Evolutionary conservation across 1,284 basidiomycete genomes (phyloP), one percentile per base, ranked within the genome.

Genomic region (Apiotrichum domesticum): DNA sequence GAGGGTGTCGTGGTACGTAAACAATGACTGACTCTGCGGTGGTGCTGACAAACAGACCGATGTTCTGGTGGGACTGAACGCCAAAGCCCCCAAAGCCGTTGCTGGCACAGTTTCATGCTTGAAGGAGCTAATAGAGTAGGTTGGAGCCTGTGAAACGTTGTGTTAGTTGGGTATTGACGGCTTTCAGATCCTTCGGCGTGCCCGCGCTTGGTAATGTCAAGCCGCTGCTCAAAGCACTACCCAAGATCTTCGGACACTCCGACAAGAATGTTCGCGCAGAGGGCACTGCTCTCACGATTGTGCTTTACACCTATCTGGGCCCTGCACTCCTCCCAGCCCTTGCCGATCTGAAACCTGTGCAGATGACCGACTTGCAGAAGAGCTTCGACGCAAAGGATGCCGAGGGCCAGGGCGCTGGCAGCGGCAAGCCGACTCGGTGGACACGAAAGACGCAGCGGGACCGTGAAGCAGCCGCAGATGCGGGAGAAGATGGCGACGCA

Each of bases 241-340:
- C 93, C 14, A 96, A 93, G 78, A 90, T 98, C 58, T 99, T 98
- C 65, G 86, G 84, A 3, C 96, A 99, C 70, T 86, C 86, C 11
- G 96, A 99, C 78, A 98, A 98, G 79, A 88, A 85, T 39, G 96
- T 99, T 49, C 88, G 96, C 59, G 85, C 91, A 1, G 96, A 99
- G 66, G 95, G 93, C 40, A 85, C 85, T 0, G 79, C 80, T 42
- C 85, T 99, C 15, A 82, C 85, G 0, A 84, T 88, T 64, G 80
- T 82, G 3, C 78, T 98, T 6, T 95, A 98, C 79, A 87, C 87
- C 62, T 94, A 86, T 73, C 85, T 98, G 63, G 96, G 96, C 29
- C 80, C 87, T 1, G 88, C 86, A 0, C 87, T 98, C 59, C 86
- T 92, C 55, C 84, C 92, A 46, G 91, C 87, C 77, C 79, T 99